Percentiles rank a stretch among this genome's conserved stretches.
These are phyloP conservation scores for Gastrolobium villosum DNA, from an alignment of 306 rosid species.

Conservation along the genomic window DNA sequence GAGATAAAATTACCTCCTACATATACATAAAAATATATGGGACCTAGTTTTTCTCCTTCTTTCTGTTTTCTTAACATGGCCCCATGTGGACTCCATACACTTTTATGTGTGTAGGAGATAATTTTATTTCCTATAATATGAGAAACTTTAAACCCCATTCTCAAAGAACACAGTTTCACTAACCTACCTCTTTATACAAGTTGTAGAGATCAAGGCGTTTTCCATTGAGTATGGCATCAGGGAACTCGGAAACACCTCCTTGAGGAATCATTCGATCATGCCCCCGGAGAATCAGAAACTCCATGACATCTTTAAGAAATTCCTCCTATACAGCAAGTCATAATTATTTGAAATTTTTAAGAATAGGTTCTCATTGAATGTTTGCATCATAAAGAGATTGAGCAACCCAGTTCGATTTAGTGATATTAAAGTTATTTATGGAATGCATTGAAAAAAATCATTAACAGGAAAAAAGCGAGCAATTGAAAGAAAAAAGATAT, in stretches of 20 bases:
- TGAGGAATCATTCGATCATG: constrained; percentile 93
- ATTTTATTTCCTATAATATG: too few species aligned
- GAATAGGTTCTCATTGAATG: constrained; percentile 1
- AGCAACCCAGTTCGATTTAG: constrained; percentile 15
- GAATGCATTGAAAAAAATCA: neutral
- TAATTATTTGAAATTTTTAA: neutral
- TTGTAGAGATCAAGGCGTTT: constrained; percentile 98
- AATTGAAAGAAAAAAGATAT: neutral
- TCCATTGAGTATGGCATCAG: constrained; percentile 98
- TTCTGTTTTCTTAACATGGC: too few species aligned
- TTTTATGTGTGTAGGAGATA: too few species aligned
- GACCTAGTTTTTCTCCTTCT: too few species aligned
- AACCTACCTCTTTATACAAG: constrained; percentile 91
- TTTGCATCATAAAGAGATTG: constrained; percentile 41
- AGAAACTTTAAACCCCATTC: neutral
- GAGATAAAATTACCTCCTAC: too few species aligned
- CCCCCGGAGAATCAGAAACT: constrained; percentile 92
- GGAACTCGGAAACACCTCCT: constrained; percentile 92
- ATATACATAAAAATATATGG: too few species aligned
- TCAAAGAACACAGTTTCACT: constrained; percentile 22
- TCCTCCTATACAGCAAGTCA: constrained; percentile 71
- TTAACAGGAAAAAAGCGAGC: neutral
- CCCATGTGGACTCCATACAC: too few species aligned
- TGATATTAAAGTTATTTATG: constrained; percentile 6
- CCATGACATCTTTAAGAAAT: constrained; percentile 97